Base-by-base conservation (phyloP, 306 rosid genomes). In the Cicer bijugum region DNA sequence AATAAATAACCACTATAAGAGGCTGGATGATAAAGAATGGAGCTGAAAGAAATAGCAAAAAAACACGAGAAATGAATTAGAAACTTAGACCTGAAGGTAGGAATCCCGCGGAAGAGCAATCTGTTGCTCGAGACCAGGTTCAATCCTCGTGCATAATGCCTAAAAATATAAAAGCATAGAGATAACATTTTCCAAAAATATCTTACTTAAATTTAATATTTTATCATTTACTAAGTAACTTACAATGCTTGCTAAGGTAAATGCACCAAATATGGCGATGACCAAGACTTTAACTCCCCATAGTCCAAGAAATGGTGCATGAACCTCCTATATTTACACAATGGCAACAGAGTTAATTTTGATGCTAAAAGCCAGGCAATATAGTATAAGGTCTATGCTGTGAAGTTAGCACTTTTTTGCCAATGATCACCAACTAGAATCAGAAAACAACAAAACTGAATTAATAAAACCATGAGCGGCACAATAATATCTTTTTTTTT, bases 31-130 rank as follows among this genome's bases (percentile, higher is more conserved):
- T 61, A 70, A 12, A 76, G 51, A 73, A 72, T 46, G 44, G 37
- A 55, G 69, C 46, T 69, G 48, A 75, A 35, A 78, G 78, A 46
- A 71, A 74, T 43, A 43, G 76, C 51, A 11, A 61, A 71, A 59
- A 48, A 77, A 37, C 48, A 75, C 11, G 63, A 43, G 70, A 67
- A 68, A 42, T 43, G 42, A 67, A 51, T 20, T 15, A 69, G 17
- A 75, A 74, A 57, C 74, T 61, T 69, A 75, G 75, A 93, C 98
- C 98, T 93, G 98, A 71, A 93, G 98, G 81, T 93, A 93, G 83
- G 98, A 93, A 84, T 93, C 92, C 64, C 96, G 86, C 2, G 98
- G 98, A 89, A 93, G 98, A 81, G 88, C 98, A 89, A 93, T 84
- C 89, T 93, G 80, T 85, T 93, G 98, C 85, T 93, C 97, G 65